Evolutionary conservation across 176 grass and related monocot species (phyloP).

Genomic region (Triticum aestivum): IWGSC_CS_RefSeq_v2.1 NC_057812.1:639030550-639031049

Average conservation of each 20-base stretch:
- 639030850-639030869: conserved; percentile 39
- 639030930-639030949: conserved; percentile 17
- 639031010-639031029: no score
- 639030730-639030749: background rate
- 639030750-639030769: background rate
- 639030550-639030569: background rate
- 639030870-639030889: conserved; percentile 39
- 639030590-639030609: background rate
- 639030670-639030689: background rate
- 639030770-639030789: background rate
- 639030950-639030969: no score
- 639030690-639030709: background rate
- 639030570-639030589: background rate
- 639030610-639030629: background rate
- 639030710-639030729: no score
- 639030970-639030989: no score
- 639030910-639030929: conserved; percentile 40
- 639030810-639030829: conserved; percentile 20
- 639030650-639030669: background rate
- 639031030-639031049: no score
- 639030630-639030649: background rate
- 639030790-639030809: background rate
- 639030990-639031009: no score
- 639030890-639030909: conserved; percentile 14
- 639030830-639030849: conserved; percentile 71